Evolutionary conservation across 306 rosid genomes (phyloP), one percentile per base, ranked within the genome.

Genomic region (Castanopsis chinensis): DNA sequence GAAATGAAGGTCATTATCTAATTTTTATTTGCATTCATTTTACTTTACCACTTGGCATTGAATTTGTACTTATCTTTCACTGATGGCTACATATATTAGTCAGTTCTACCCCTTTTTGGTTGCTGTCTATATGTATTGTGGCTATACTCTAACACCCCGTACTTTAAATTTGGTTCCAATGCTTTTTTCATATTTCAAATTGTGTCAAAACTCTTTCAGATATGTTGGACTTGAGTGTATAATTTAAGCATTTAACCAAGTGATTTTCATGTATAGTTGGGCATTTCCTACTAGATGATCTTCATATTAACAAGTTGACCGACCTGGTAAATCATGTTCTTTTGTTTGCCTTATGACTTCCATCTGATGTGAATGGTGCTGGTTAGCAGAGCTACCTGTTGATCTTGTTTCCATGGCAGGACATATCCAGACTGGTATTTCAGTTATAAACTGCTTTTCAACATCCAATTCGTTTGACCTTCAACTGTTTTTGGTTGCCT

Each of bases 1-100:
- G 89, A 89, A 81, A 68, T 91, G 87, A 94, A 92, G 98, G 98
- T 92, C 20, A 76, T 78, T 72, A 67, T 77, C 81, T 13, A 69
- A 63, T 56, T 41, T 78, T 51, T 63, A 18, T 69, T 73, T 77
- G 73, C 77, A 54, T 76, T 33, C 20, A 20, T 77, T 32, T 78
- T 41, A 54, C 61, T 52, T 33, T 17, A 69, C 60, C 35, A 49
- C 52, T 52, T 33, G 37, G 65, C 65, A 18, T 56, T 73, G 8
- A 53, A 37, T n/a, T n/a, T n/a, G n/a, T n/a, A n/a, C n/a, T n/a
- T n/a, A n/a, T n/a, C 45, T 83, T 71, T 71, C 51, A 9, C 72
- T 64, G 32, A 17, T 64, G 18, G 45, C 18, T 28, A 17, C 30
- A 61, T 61, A 61, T 61, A 25, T 61, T 25, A 2, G 41, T 61